Percentiles rank a stretch among this genome's conserved stretches.
phyloP scores from a whole-genome alignment of 2,329 filamentous ascomycete genomes.

The Akanthomyces dipterigenus region DNA sequence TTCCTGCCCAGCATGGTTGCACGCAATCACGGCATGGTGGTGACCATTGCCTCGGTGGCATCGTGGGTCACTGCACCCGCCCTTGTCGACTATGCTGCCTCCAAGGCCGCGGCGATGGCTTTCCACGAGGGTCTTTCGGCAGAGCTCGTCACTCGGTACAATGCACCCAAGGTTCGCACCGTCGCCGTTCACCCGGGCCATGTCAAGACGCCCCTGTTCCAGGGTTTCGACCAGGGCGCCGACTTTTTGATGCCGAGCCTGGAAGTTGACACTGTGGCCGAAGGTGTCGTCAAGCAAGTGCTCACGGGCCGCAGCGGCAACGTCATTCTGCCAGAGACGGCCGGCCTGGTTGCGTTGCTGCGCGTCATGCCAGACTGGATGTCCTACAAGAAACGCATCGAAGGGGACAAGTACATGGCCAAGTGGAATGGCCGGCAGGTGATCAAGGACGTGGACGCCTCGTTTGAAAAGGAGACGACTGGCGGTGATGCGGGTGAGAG shows the following conservation, averaged over 20 bases:
- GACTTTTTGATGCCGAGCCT: constrained; percentile 28
- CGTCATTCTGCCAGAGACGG: constrained; percentile 39
- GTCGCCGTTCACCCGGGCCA: constrained; percentile 54
- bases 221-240: constrained; percentile 49
- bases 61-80: constrained; percentile 53
- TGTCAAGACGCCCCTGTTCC: constrained; percentile 30
- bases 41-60: constrained; percentile 61
- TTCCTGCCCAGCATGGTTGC: constrained; percentile 61
- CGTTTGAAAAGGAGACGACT: constrained; percentile 24
- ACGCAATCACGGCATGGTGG: constrained; percentile 63
- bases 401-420: constrained; percentile 33
- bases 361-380: constrained; percentile 57
- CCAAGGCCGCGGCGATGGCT: constrained; percentile 58
- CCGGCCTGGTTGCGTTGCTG: constrained; percentile 33
- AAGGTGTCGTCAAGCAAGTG: constrained; percentile 43
- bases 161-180: constrained; percentile 57
- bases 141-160: constrained; percentile 53
- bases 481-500: constrained; percentile 27
- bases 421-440: constrained; percentile 42
- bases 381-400: constrained; percentile 44
- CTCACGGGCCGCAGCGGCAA: constrained; percentile 41
- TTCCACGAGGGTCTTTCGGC: constrained; percentile 61
- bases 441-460: constrained; percentile 35
- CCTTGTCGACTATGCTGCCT: constrained; percentile 61
- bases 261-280: constrained; percentile 35